phyloP scores from a whole-genome alignment of 495 filamentous ascomycete species.

The Collariella sp. region DNA sequence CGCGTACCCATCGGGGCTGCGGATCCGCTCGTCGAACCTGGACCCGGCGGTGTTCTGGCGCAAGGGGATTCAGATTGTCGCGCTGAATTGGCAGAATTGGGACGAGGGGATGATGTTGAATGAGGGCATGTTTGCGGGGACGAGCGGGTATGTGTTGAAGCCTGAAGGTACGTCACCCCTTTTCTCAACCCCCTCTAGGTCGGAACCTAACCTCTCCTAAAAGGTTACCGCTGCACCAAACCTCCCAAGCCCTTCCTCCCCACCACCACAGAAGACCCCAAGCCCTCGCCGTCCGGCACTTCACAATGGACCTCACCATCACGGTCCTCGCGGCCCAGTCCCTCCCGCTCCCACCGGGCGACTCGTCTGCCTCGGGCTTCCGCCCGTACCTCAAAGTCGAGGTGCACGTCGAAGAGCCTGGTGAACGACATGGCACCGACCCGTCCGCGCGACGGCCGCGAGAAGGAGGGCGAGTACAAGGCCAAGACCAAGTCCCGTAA shows the following conservation, averaged over 20 bases:
- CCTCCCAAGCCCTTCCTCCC: not conserved
- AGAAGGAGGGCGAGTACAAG: conserved; percentile 58
- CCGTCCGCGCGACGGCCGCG: conserved; percentile 21
- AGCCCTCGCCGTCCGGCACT: conserved; percentile 30
- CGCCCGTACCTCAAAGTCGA: conserved; percentile 74
- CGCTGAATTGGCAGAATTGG: conserved; percentile 87
- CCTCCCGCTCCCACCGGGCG: conserved; percentile 47
- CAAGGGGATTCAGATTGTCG: conserved; percentile 83
- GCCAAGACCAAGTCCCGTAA: conserved; percentile 52
- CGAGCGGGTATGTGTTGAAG: conserved; percentile 77
- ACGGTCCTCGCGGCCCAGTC: conserved; percentile 49
- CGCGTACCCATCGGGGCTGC: conserved; percentile 74
- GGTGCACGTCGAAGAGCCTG: conserved; percentile 65
- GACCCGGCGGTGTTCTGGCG: conserved; percentile 81
- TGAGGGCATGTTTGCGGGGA: conserved; percentile 79
- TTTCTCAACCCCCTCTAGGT: not conserved
- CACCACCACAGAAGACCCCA: conserved; percentile 12
- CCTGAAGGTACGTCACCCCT: conserved; percentile 44
- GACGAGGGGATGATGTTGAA: conserved; percentile 96
- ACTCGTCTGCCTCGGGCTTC: conserved; percentile 50
- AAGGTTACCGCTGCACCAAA: conserved; percentile 7
- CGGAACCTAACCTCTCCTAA: not conserved
- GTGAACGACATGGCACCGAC: conserved; percentile 36
- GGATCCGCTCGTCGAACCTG: conserved; percentile 76
- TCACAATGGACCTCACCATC: conserved; percentile 46